Evolutionary conservation across 257 asterid species (phyloP), one percentile per base, ranked within the genome.

Genomic region (Ilex asprella): DNA sequence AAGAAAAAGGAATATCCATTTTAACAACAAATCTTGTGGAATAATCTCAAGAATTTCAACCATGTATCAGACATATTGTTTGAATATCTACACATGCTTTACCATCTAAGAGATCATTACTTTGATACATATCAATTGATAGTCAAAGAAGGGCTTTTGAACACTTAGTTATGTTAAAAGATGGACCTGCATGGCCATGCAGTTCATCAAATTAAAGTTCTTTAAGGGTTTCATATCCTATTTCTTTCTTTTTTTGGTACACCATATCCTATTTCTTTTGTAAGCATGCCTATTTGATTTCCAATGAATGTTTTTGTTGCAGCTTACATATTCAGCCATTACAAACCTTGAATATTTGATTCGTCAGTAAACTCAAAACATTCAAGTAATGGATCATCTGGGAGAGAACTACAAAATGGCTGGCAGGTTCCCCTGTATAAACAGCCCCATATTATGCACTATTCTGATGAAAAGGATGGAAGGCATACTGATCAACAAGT

Each of bases 361-460:
- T 72, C 85, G 67, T 72, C 69, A 9, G 76, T 63, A 49, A 79
- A 76, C 53, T 84, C 84, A 62, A 92, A 82, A 73, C 97, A 89
- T 62, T 86, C 86, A 12, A 92, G 94, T 76, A 92, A 72, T 46
- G 97, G 89, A 83, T 92, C 86, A 56, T 89, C 93, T n/a, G 97
- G 95, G 77, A 89, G 95, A 31, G 87, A 73, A 54, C 83, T 65
- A 62, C 96, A 92, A 67, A 70, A 86, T 49, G 99, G 97, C 82
- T 92, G 96, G 78, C 79, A 85, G 55, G 88, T 85, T 73, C 99
- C 96, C 76, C 97, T 89, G 79, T 82, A 73, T 49, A 12, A 49
- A 49, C 16, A 49, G 14, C 16, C 54, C 14, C 14, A 49, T 49
- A 11, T 49, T 49, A 11, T 12, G 5, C 54, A 49, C 16, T 49